Base-by-base conservation (phyloP, 352 stramenopile species). In the Pythium graminicola region DNA sequence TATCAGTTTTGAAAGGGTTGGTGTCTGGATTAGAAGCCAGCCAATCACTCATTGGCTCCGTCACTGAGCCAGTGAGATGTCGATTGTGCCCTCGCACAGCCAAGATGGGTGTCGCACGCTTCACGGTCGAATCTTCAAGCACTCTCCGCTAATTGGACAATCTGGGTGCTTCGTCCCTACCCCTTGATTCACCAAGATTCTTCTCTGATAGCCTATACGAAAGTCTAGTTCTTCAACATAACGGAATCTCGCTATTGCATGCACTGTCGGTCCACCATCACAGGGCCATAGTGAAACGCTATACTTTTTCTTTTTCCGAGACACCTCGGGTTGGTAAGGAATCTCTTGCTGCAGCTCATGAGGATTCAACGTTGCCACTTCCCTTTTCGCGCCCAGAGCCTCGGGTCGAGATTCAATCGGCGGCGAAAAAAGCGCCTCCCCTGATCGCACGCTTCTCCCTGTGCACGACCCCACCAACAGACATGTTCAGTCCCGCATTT, bases 251-350 rank as follows among this genome's bases (percentile, higher is more conserved):
- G 16, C 8, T 40, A 16, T 4, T n/a, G n/a, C 16, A 16, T 3
- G 27, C 35, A 32, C 28, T 10, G 33, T 23, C 23, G 26, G 39
- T 23, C n/a, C 38, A 11, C 27, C 42, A 23, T 19, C 6, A 31
- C 2, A 19, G 16, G 9, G 10, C 43, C 48, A 69, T 69, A 69
- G 16, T 69, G 62, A 69, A 69, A 63, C 57, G 24, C 62, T 50
- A 65, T 69, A 69, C 22, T 60, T 48, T 65, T 69, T 69, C 62
- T 69, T 69, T 69, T 69, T 69, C 60, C 50, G 26, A 27, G 50
- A 13, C 10, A 40, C 19, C 10, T 38, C 10, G n/a, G n/a, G 2
- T 27, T n/a, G 16, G n/a, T 19, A 23, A 46, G 59, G 59, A 67
- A 67, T 67, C 52, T 67, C 52, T 50, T 47, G 11, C 33, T 19